Base-by-base conservation (phyloP, 371 early-diverging fungal species). In the Apophysomyces ossiformis region DNA sequence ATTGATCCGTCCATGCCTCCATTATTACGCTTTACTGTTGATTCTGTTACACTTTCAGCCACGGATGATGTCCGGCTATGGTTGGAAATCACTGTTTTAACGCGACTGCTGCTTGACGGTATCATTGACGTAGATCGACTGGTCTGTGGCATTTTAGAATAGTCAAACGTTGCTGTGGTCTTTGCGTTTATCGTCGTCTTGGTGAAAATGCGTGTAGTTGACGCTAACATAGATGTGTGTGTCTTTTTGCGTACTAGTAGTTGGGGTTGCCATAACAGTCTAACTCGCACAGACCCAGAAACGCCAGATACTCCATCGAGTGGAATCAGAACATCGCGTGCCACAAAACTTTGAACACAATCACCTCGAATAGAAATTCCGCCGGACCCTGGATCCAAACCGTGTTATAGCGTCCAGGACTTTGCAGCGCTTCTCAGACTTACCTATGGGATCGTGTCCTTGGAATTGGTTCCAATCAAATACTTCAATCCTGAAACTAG, bases 401-500 rank as follows among this genome's bases (percentile, higher is more conserved):
- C 0, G 21, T 26, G 11, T 4, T 18, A 50, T 9, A 21, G 8
- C 21, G 7, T 18, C n/a, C 0, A 32, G 8, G 1, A 6, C 0
- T 26, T 12, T 18, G 9, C 11, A 5, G 18, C 1, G 13, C 8
- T 21, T 21, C n/a, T 2, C 46, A 50, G 32, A 18, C 18, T 47
- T 73, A 63, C 81, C 79, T 8, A 92, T 75, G 36, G 85, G 82
- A 57, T 81, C 80, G 73, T 85, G 82, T 11, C 82, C 75, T 50
- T 78, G 72, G 13, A 94, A 71, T 72, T 89, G 87, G 70, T 94
- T 93, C 93, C 92, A 93, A 75, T 94, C 94, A 74, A 88, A 92
- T n/a, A 92, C 86, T 68, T 94, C 94, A 38, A 90, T 77, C 32
- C 85, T 73, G 69, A 93, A 82, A 66, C 85, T 80, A 1, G 90